phyloP scores from a whole-genome alignment of 768 basidiomycete genomes.

The Lactifluus pinguis region DNA sequence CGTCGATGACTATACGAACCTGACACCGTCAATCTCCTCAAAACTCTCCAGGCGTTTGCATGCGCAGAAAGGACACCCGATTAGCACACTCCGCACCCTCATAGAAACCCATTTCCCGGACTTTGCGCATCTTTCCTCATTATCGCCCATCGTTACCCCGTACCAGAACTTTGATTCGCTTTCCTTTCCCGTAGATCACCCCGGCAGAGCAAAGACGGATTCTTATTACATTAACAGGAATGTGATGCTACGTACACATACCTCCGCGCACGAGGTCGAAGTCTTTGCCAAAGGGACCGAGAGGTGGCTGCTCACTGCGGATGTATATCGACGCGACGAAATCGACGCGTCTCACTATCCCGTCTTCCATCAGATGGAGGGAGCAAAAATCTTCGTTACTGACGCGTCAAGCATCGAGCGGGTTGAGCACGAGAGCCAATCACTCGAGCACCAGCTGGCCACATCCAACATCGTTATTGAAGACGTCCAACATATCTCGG shows the following conservation, averaged over 20 bases:
- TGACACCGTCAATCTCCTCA: slow-evolving; percentile 74
- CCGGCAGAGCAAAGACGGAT: slow-evolving; percentile 83
- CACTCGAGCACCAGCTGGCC: slow-evolving; percentile 50
- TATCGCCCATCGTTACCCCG: slow-evolving; percentile 86
- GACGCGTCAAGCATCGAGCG: slow-evolving; percentile 48
- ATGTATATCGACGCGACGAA: slow-evolving; percentile 97
- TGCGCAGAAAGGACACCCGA: slow-evolving; percentile 68
- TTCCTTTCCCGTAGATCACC: slow-evolving; percentile 88
- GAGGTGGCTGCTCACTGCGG: slow-evolving; percentile 87
- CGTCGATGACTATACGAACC: slow-evolving; percentile 75
- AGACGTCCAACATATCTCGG: slow-evolving; percentile 67
- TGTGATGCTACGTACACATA: slow-evolving; percentile 94
- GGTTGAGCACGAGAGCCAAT: slow-evolving; percentile 63
- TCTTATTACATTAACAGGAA: slow-evolving; percentile 91
- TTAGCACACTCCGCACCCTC: slow-evolving; percentile 73
- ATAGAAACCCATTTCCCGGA: slow-evolving; percentile 79
- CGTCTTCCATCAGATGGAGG: slow-evolving; percentile 98
- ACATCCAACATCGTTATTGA: slow-evolving; percentile 76
- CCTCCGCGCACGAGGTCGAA: slow-evolving; percentile 97
- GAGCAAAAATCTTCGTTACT: slow-evolving; percentile 70
- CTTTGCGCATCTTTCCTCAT: slow-evolving; percentile 63
- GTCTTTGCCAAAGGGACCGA: slow-evolving; percentile 69
- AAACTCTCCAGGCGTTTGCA: slow-evolving; percentile 76
- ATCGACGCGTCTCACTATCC: slow-evolving; percentile 96
- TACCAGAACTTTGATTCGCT: slow-evolving; percentile 94